Base-by-base conservation (phyloP, 2,329 filamentous ascomycete genomes). In the Phialophora chinensis region DNA sequence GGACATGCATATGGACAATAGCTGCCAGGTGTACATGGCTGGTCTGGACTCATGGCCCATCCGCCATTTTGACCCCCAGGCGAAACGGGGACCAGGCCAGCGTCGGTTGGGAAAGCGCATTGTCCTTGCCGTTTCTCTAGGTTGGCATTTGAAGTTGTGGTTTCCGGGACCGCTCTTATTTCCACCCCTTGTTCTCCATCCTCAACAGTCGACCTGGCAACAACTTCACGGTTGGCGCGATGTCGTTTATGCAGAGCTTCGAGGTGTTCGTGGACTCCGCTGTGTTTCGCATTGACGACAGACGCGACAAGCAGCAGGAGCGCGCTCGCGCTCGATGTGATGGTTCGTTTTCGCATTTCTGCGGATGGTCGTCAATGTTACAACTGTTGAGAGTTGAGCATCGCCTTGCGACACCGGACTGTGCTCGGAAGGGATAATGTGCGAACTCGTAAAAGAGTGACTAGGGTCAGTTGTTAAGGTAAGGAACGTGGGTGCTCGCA, bases 1-100 rank as follows among this genome's bases (percentile, higher is more conserved):
- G 88, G 89, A 76, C 91, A 93, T 61, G 91, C 91, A 76, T 91
- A 89, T 1, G 91, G 91, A 75, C 91, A 93, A 78, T 90, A 93
- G 71, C 77, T 85, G 66, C 87, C 90, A 4, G 87, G 84, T 66
- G 81, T 82, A 77, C 91, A 93, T 62, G 85, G 76, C 75, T 90
- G 86, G 76, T 93, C 88, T 3, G 91, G 90, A 73, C 89, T 90
- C 86, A 93, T 88, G 50, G 91, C 91, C 88, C 91, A 94, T 68
- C 91, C 91, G 58, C 83, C 89, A 79, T 94, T 94, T 75, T 80
- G 75, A 52, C 77, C 76, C 60, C 80, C 81, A 4, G 90, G 90
- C 10, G 90, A 91, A 60, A 94, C 84, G 14, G 86, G 77, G 53
- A 92, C 86, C 74, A 93, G 79, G 61, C 90, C 89, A 33, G 86